Conservation (phyloP, 805 yeast genomes). For the Saitoella complicata region DNA sequence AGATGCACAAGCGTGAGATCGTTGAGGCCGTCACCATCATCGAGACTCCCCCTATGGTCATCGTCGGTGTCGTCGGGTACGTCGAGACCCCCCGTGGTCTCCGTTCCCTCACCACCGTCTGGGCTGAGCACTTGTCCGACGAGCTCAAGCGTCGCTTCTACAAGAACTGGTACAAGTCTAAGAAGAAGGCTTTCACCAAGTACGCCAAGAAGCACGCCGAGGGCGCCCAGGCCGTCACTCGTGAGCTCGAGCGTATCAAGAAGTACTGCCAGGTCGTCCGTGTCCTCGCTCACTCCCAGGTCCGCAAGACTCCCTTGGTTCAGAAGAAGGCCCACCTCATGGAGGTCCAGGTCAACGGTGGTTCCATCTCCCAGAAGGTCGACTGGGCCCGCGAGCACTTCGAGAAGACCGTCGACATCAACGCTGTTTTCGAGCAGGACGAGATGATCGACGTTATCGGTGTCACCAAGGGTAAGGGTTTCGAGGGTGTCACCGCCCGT, state of each 20-base stretch:
- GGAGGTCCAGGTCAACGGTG: slow-evolving; percentile 99
- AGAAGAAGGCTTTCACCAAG: slow-evolving; percentile 99
- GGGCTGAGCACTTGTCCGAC: slow-evolving; percentile 99
- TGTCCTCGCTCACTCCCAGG: slow-evolving; percentile 98
- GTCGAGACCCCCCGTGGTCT: slow-evolving; percentile 99
- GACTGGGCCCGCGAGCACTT: slow-evolving; percentile 98
- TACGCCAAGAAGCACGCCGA: slow-evolving; percentile 93
- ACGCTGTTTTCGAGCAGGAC: slow-evolving; percentile 94
- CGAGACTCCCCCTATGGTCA: slow-evolving; percentile 97
- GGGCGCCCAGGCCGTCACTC: slow-evolving; percentile 63
- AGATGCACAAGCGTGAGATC: slow-evolving; percentile 99
- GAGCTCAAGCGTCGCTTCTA: slow-evolving; percentile 99
- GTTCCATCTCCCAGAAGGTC: slow-evolving; percentile 93
- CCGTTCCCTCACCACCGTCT: slow-evolving; percentile 97
- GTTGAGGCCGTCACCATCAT: slow-evolving; percentile 99
- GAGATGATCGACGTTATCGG: slow-evolving; percentile 98
- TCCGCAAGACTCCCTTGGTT: slow-evolving; percentile 96
- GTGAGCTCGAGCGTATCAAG: slow-evolving; percentile 95
- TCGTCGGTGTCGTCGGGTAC: slow-evolving; percentile 99
- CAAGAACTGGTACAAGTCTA: slow-evolving; percentile 99
- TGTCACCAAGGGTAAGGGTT: slow-evolving; percentile 99
- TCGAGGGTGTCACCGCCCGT: slow-evolving; percentile 99
- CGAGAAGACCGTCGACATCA: slow-evolving; percentile 94
- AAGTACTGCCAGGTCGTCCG: slow-evolving; percentile 98
- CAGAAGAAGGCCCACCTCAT: slow-evolving; percentile 99